phyloP scores from a whole-genome alignment of 73 alveolate genomes.

The Vitrella brassicaformis region DNA sequence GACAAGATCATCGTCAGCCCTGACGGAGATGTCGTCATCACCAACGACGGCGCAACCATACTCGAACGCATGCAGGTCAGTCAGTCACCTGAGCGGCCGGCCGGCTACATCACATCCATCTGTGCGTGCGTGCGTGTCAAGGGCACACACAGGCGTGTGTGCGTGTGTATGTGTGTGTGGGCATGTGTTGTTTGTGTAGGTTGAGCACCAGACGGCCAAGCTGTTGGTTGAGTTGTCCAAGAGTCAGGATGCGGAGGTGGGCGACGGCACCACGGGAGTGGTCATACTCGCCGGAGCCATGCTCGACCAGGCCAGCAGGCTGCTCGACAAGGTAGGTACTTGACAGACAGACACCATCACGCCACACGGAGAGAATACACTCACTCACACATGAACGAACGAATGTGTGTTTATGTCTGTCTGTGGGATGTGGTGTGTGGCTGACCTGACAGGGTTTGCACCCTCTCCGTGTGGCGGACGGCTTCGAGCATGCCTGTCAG shows the following conservation, averaged over 20 bases:
- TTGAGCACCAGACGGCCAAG: constrained; percentile 82
- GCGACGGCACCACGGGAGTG: constrained; percentile 99
- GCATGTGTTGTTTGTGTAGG: too few species aligned
- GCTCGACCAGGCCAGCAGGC: constrained; percentile 71
- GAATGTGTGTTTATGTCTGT: too few species aligned
- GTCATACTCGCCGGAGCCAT: constrained; percentile 97
- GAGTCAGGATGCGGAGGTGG: constrained; percentile 93
- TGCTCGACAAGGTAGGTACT: not conserved
- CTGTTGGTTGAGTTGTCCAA: constrained; percentile 90
- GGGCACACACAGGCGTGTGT: too few species aligned
- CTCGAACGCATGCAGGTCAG: constrained; percentile 78
- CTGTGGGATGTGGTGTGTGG: too few species aligned
- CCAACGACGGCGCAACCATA: constrained; percentile 98
- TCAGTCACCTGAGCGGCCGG: too few species aligned
- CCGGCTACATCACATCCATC: too few species aligned
- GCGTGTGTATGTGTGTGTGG: too few species aligned
- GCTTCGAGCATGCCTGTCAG: constrained; percentile 60
- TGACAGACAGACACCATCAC: too few species aligned
- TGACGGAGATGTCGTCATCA: constrained; percentile 92
- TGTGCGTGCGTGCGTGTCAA: too few species aligned
- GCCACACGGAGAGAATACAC: too few species aligned
- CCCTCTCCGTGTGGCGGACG: constrained; percentile 93
- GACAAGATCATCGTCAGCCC: constrained; percentile 92
- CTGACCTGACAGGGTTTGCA: constrained; percentile 96
- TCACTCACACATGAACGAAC: too few species aligned